Conservation (phyloP, 257 asterid genomes). For the Ilex asprella region DNA sequence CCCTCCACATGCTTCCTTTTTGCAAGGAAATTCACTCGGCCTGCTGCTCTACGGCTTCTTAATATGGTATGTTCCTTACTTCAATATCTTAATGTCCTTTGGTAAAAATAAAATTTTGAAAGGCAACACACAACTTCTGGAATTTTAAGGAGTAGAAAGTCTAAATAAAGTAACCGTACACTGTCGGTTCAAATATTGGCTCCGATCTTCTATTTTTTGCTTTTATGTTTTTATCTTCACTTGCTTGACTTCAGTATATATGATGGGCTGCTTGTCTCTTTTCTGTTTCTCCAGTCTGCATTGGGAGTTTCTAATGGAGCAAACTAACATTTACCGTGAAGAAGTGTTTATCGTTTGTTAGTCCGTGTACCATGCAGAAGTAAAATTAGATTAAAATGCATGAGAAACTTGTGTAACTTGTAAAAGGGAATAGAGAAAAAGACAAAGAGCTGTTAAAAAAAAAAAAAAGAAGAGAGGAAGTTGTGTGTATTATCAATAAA, state of each 20-base stretch:
- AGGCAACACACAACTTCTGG: too few relatives aligned
- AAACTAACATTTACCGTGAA: constrained; percentile 12
- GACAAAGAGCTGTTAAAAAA: too few relatives aligned
- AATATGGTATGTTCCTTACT: constrained; percentile 49
- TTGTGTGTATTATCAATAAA: too few relatives aligned
- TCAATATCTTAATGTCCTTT: neutral
- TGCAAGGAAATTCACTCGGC: constrained; percentile 85
- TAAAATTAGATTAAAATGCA: neutral
- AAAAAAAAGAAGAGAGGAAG: too few relatives aligned
- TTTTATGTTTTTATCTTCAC: neutral
- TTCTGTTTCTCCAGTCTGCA: constrained; percentile 52
- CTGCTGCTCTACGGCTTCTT: constrained; percentile 83
- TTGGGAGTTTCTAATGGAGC: constrained; percentile 38
- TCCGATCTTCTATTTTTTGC: neutral
- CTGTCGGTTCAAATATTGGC: too few relatives aligned
- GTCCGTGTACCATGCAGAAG: constrained; percentile 8
- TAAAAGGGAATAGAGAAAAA: too few relatives aligned
- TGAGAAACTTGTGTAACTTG: too few relatives aligned
- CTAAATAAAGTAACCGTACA: too few relatives aligned
- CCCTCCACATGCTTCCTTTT: constrained; percentile 93
- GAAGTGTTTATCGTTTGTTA: constrained; percentile 1
- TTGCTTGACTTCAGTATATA: neutral
- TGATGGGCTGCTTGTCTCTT: neutral
- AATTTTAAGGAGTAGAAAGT: too few relatives aligned
- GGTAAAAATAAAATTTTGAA: too few relatives aligned